phyloP scores from a whole-genome alignment of 1,139 yeast genomes.

The Barnettozyma hawaiiensis region DNA sequence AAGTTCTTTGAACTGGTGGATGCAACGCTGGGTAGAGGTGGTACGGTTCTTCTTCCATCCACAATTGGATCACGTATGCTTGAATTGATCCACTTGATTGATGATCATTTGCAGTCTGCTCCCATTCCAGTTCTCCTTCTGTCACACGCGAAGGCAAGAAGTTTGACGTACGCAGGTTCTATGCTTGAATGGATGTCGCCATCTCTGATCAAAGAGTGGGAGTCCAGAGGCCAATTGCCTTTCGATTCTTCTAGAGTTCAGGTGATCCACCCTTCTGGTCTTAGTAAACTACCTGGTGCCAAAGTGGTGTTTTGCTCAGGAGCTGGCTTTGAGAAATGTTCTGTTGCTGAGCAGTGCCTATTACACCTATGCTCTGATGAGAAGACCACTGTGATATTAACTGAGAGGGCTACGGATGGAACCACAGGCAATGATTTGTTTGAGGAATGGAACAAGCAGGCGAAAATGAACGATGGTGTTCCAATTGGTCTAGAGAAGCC shows the following conservation, averaged over 20 bases:
- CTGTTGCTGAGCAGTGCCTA: constrained; percentile 53
- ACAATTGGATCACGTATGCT: constrained; percentile 79
- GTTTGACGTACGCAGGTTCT: constrained; percentile 75
- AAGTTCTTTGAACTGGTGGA: constrained; percentile 60
- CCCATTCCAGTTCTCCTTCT: constrained; percentile 66
- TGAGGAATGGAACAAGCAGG: constrained; percentile 50
- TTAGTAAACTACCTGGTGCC: constrained; percentile 57
- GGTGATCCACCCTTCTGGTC: constrained; percentile 54
- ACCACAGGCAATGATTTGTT: constrained; percentile 44
- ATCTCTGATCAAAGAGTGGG: constrained; percentile 76
- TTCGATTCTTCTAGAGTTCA: constrained; percentile 58
- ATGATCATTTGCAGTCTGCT: constrained; percentile 36
- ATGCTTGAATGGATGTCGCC: constrained; percentile 96
- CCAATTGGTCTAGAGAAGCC: constrained; percentile 48
- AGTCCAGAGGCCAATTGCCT: constrained; percentile 63
- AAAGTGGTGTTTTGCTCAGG: constrained; percentile 82
- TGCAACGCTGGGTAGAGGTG: constrained; percentile 61
- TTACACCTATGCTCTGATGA: constrained; percentile 56
- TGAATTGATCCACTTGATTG: constrained; percentile 70
- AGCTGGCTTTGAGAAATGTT: constrained; percentile 60
- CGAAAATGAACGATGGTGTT: constrained; percentile 49
- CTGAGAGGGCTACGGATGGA: constrained; percentile 49
- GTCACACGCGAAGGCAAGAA: constrained; percentile 75
- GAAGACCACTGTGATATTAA: constrained; percentile 63
- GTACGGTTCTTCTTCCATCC: constrained; percentile 79